Evolutionary conservation across 1,139 yeast species (phyloP).

Genomic region (Diutina ranongensis): DNA sequence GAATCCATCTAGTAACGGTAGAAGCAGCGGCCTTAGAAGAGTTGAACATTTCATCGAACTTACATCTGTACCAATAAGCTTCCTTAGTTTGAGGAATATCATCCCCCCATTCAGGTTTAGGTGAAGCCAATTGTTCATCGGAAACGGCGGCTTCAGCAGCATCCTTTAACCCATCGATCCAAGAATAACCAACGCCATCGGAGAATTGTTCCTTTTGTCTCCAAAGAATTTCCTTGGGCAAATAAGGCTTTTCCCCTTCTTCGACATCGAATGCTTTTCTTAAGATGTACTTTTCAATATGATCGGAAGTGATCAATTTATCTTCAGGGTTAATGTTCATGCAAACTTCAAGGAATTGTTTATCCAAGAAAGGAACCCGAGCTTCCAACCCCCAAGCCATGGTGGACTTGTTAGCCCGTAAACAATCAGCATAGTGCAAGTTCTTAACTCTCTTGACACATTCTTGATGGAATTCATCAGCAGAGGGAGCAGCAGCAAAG

Average conservation of each 20-base stretch:
- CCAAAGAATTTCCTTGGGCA: slow-evolving; percentile 95
- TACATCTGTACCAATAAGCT: slow-evolving; percentile 97
- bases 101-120: slow-evolving; percentile 92
- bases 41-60: slow-evolving; percentile 82
- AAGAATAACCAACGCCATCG: slow-evolving; percentile 98
- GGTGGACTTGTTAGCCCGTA: slow-evolving; percentile 98
- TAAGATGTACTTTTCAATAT: slow-evolving; percentile 85
- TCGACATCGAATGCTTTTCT: slow-evolving; percentile 94
- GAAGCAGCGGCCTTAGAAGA: slow-evolving; percentile 78
- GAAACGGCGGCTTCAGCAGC: slow-evolving; percentile 78
- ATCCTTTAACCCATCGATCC: slow-evolving; percentile 97
- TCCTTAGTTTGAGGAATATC: slow-evolving; percentile 96
- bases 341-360: slow-evolving; percentile 79
- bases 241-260: slow-evolving; percentile 56
- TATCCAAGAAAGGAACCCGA: slow-evolving; percentile 97
- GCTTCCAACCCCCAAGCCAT: slow-evolving; percentile 99
- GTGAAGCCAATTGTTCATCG: slow-evolving; percentile 81
- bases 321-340: slow-evolving; percentile 94
- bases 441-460: slow-evolving; percentile 93
- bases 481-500: slow-evolving; percentile 92
- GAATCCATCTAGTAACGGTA: slow-evolving; percentile 99
- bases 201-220: slow-evolving; percentile 99
- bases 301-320: slow-evolving; percentile 68
- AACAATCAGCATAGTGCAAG: slow-evolving; percentile 93
- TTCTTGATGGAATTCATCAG: slow-evolving; percentile 88